Evolutionary conservation across 805 yeast genomes (phyloP).

Genomic region (Ogataea pilisensis): DNA sequence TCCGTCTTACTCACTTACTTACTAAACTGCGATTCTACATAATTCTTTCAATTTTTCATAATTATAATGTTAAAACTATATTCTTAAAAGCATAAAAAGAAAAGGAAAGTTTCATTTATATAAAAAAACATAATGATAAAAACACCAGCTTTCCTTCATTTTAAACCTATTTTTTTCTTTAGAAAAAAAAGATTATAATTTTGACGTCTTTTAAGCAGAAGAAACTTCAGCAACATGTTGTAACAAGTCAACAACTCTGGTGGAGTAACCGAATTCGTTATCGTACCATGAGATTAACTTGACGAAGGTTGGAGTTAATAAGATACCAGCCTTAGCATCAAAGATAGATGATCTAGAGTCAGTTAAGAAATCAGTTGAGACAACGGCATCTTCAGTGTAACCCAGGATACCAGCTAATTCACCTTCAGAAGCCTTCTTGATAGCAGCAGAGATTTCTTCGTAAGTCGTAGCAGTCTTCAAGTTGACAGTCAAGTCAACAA

Average conservation of each 20-base stretch:
- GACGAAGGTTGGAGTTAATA: constrained; percentile 81
- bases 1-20: too few species aligned
- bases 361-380: constrained; percentile 83
- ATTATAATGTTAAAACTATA: too few species aligned
- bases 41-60: too few species aligned
- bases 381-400: constrained; percentile 91
- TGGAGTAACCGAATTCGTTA: constrained; percentile 93
- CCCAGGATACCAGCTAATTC: constrained; percentile 78
- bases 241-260: constrained; percentile 90
- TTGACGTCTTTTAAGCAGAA: constrained; percentile 20
- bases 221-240: constrained; percentile 66
- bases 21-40: too few species aligned
- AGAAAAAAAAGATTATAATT: too few species aligned
- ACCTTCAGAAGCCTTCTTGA: constrained; percentile 75
- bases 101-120: too few species aligned
- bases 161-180: too few species aligned
- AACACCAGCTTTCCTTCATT: too few species aligned
- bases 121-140: too few species aligned
- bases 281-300: constrained; percentile 94
- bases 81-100: too few species aligned
- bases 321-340: constrained; percentile 89
- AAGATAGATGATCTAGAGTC: constrained; percentile 84
- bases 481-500: constrained; percentile 87
- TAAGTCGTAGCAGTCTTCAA: constrained; percentile 71
- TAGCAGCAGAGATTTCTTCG: constrained; percentile 74